Evolutionary conservation across 306 rosid species (phyloP).

Genomic region (Astragalus glycyphyllos): DNA sequence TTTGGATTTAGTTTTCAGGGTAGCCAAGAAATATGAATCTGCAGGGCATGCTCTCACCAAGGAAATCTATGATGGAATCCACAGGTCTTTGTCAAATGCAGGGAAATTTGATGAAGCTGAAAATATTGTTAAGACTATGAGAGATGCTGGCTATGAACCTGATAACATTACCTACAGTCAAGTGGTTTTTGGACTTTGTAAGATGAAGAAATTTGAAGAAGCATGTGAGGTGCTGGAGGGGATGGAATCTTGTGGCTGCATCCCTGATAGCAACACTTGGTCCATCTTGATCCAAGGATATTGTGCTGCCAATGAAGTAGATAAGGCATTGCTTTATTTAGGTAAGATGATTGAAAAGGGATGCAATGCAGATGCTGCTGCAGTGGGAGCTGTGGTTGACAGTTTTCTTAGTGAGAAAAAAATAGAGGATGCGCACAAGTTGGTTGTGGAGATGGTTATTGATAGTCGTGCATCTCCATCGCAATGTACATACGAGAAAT

Average conservation of each 20-base stretch:
- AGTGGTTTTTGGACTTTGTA: slow-evolving; percentile 82
- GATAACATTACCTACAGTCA: slow-evolving; percentile 89
- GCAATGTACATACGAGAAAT: slow-evolving; percentile 72
- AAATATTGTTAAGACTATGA: slow-evolving; percentile 58
- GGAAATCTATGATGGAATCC: slow-evolving; percentile 82
- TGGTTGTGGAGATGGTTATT: slow-evolving; percentile 66
- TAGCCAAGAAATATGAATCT: slow-evolving; percentile 69
- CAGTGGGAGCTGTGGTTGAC: slow-evolving; percentile 63
- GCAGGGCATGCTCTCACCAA: slow-evolving; percentile 62
- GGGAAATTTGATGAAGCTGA: slow-evolving; percentile 85
- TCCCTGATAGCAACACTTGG: slow-evolving; percentile 92
- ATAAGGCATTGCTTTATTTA: slow-evolving; percentile 65
- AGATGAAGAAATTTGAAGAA: slow-evolving; percentile 69
- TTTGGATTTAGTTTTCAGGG: slow-evolving; percentile 67
- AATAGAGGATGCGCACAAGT: slow-evolving; percentile 65
- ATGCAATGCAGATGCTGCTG: slow-evolving; percentile 69
- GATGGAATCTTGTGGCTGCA: slow-evolving; percentile 78
- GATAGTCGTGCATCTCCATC: slow-evolving; percentile 60
- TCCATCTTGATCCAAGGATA: slow-evolving; percentile 90
- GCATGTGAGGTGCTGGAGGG: slow-evolving; percentile 74
- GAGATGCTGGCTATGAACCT: slow-evolving; percentile 76
- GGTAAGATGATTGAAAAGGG: slow-evolving; percentile 71
- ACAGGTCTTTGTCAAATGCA: slow-evolving; percentile 70
- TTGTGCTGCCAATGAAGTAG: slow-evolving; percentile 72
- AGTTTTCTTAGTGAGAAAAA: slow-evolving; percentile 62